A percentile compares a stretch with the other conserved stretches of the same genome.
Conservation (phyloP, 305 asterid species). For the Plantago lanceolata region DNA sequence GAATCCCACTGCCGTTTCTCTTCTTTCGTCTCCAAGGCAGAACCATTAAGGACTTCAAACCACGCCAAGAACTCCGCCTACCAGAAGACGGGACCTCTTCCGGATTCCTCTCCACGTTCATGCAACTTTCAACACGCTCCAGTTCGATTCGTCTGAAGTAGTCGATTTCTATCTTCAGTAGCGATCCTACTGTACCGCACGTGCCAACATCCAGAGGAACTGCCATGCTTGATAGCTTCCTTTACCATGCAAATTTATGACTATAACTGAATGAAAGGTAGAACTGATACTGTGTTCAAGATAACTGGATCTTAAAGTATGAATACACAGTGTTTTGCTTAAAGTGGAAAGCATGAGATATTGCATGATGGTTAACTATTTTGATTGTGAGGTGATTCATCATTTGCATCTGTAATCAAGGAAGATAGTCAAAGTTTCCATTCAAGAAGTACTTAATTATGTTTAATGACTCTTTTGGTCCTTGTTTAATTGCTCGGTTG, state of each 20-base stretch:
- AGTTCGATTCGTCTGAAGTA: constrained; percentile 47
- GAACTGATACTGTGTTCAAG: constrained; percentile 21
- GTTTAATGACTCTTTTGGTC: background rate
- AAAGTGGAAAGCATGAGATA: constrained; percentile 48
- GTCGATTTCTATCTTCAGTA: constrained; percentile 68
- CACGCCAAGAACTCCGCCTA: constrained; percentile 42
- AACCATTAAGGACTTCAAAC: constrained; percentile 33
- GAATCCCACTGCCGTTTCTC: constrained; percentile 36
- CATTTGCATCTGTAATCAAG: constrained; percentile 30
- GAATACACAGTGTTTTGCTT: background rate
- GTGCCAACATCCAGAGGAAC: constrained; percentile 65
- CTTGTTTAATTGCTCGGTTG: background rate
- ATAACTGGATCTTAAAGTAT: background rate
- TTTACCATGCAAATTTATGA: no score
- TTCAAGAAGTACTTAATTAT: constrained; percentile 3
- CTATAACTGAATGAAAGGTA: no score
- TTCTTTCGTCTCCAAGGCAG: constrained; percentile 49
- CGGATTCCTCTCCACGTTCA: constrained; percentile 30
- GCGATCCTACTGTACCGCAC: constrained; percentile 77
- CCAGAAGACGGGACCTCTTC: constrained; percentile 26
- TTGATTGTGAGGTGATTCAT: constrained; percentile 37
- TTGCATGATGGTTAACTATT: constrained; percentile 35
- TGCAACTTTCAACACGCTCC: constrained; percentile 33
- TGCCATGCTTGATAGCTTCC: constrained; percentile 25
- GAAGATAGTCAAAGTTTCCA: background rate